These are phyloP conservation scores for Trichophyton rubrum DNA, from an alignment of 2,329 filamentous ascomycete genomes.

Conservation along the genomic window DNA sequence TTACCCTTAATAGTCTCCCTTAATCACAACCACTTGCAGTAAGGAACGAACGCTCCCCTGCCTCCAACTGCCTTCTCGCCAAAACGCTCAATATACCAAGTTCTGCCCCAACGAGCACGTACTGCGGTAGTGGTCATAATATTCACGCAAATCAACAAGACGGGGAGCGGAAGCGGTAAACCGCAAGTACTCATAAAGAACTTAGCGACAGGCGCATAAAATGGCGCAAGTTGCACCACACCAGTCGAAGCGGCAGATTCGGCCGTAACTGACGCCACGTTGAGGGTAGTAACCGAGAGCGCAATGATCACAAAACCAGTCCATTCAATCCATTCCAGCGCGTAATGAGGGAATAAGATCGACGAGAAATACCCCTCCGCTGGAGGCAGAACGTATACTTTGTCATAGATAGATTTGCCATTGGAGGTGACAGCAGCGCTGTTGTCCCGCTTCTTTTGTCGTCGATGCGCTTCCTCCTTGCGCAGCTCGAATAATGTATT, in stretches of 20 bases:
- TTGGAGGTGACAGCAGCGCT: constrained; percentile 20
- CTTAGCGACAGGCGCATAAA: constrained; percentile 24
- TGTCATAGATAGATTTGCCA: constrained; percentile 42
- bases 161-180: constrained; percentile 53
- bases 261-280: not conserved
- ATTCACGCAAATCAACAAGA: constrained; percentile 70
- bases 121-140: constrained; percentile 85
- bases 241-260: constrained; percentile 12
- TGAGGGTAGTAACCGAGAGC: constrained; percentile 19
- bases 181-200: constrained; percentile 17
- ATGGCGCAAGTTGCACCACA: constrained; percentile 24
- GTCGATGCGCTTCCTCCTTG: constrained; percentile 45
- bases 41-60: constrained; percentile 61
- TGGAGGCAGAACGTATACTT: constrained; percentile 76
- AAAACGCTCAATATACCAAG: constrained; percentile 83
- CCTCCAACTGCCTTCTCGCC: constrained; percentile 66
- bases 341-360: constrained; percentile 82
- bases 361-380: constrained; percentile 69
- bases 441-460: constrained; percentile 43
- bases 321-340: constrained; percentile 98
- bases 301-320: constrained; percentile 62
- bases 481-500: constrained; percentile 80
- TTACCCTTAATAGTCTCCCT: not conserved
- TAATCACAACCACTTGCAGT: constrained; percentile 30
- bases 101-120: constrained; percentile 63